Base-by-base conservation (phyloP, 2,329 filamentous ascomycete genomes). In the Exophiala spinifera region DNA sequence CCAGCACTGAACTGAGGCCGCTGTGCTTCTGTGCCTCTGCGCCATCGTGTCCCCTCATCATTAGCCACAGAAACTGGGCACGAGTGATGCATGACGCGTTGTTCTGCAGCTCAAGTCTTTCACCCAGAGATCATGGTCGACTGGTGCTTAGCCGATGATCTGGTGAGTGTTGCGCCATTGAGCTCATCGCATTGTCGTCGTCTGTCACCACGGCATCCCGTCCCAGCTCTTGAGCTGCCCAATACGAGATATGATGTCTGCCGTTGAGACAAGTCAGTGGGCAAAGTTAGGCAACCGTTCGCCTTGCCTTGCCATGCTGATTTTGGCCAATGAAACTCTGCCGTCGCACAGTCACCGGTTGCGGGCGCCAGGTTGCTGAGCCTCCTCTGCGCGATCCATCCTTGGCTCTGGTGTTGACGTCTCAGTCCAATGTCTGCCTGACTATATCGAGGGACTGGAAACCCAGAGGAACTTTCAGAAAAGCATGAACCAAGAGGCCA, bases 221-320 rank as follows among this genome's bases (percentile, higher is more conserved):
- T 39, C 36, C 13, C 8, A 10, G 7, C 28, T 31, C 28, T 31
- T 31, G 7, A 3, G 28, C 28, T 31, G 28, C 11, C 28, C 28
- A 31, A 31, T 31, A 31, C 11, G 28, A 5, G 11, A 31, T 31
- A 31, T 31, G 28, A 5, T 31, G 28, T 8, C 28, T 31, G 28
- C 28, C 28, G 11, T 10, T 31, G 28, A 31, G 28, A 31, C 28
- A 31, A 10, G 11, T 10, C 23, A 10, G 28, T 31, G 28, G n/a
- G n/a, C 28, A 31, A 10, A 39, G 21, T 34, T 25, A 55, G 52
- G 47, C 52, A 42, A 43, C 52, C 34, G 23, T 55, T 37, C 42
- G 46, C 52, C 52, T 55, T 39, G 46, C 17, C 47, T 43, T 34
- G 46, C 17, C 47, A 34, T 43, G 25, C 15, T 14, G 23, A 11